These are phyloP conservation scores for Aegilops speltoides DNA, from an alignment of 176 grass and related monocot species.

Conservation along the genomic window DNA sequence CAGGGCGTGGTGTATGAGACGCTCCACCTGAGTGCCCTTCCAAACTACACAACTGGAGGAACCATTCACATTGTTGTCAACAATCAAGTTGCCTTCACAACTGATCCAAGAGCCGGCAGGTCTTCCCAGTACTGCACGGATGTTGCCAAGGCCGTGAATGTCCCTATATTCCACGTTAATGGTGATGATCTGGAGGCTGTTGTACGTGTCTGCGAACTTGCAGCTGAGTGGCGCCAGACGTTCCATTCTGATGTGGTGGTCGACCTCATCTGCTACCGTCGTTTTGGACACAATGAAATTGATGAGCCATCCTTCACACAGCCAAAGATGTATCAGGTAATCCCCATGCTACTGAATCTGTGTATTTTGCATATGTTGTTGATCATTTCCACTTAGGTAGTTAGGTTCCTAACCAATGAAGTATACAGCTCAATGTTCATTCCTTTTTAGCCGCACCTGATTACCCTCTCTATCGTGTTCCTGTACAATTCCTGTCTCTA, in stretches of 20 bases:
- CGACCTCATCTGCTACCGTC: constrained; percentile 84
- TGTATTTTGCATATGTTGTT: not conserved
- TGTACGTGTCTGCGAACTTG: constrained; percentile 81
- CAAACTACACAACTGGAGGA: constrained; percentile 92
- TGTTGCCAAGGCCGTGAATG: constrained; percentile 67
- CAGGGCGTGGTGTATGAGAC: constrained; percentile 96
- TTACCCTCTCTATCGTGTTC: not conserved
- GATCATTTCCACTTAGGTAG: not conserved
- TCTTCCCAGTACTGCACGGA: constrained; percentile 79
- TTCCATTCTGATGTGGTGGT: constrained; percentile 95
- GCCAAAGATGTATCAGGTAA: constrained; percentile 97
- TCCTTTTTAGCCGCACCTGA: not conserved
- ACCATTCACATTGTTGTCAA: constrained; percentile 82
- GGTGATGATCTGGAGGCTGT: constrained; percentile 96
- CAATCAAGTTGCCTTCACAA: constrained; percentile 80
- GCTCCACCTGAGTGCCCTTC: constrained; percentile 91
- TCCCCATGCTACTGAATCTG: constrained; percentile 11
- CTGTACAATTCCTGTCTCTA: not conserved
- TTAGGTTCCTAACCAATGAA: no score
- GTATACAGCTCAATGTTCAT: not conserved
- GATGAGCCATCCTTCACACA: constrained; percentile 99
- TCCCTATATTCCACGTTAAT: constrained; percentile 90
- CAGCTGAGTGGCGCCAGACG: constrained; percentile 92
- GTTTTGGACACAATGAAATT: constrained; percentile 96
- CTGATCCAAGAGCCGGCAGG: constrained; percentile 67